Base-by-base conservation (phyloP, 345 rosid genomes). In the Cardiospermum halicacabum region DNA sequence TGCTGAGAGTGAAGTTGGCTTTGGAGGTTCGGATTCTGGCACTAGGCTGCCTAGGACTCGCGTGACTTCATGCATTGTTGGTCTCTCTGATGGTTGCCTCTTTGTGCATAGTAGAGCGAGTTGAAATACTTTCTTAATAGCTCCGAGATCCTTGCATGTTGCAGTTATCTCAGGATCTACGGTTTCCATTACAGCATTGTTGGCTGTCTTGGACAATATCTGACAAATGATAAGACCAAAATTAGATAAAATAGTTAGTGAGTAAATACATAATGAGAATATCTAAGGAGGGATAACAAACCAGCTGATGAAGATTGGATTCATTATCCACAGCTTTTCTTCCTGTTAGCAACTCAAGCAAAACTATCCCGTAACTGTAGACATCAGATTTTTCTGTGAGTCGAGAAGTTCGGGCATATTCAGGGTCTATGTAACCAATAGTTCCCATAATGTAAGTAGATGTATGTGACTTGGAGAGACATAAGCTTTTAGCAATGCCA, bases 361-460 rank as follows among this genome's bases (percentile, higher is more conserved):
- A 82, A 51, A 94, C 95, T 43, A 94, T 80, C 39, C 97, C 99
- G 3, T 79, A 94, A 69, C 99, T 91, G 72, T 91, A 94, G n/a
- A 94, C 95, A 70, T 91, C 97, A 0, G 97, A 91, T 62, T 94
- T 94, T 80, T 91, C 99, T 0, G 97, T 94, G 43, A 91, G 92
- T 0, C 80, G 92, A 12, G 99, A 91, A 53, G 99, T 94, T 21
- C 96, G 91, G 11, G 99, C 97, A 74, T 94, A 94, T 61, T 94
- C 99, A 0, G 99, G 99, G 53, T 94, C 99, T 53, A 94, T 91
- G 67, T 94, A 91, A 22, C 99, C 99, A 58, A 94, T 94, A 2
- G 99, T 94, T 30, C 99, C 99, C 99, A 89, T 85, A 9, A 94
- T 56, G 60, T 78, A 84, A 2, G 99, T 91, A 15, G 95, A 94